Conservation (phyloP, 2,329 filamentous ascomycete genomes). For the Orbilia brochopaga region DNA sequence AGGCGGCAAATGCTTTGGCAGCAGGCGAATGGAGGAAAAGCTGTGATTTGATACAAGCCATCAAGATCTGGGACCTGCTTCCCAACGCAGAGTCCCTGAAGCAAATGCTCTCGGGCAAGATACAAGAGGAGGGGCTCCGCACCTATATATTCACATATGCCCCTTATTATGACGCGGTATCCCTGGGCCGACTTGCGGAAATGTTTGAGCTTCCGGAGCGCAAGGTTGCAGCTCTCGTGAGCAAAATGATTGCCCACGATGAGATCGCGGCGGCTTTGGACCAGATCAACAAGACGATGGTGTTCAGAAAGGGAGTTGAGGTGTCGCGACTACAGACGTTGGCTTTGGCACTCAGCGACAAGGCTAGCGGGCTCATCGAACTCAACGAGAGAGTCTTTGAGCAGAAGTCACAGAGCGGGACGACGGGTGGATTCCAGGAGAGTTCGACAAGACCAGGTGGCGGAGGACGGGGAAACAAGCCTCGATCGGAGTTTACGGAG, state of each 20-base stretch:
- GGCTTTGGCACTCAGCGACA: conserved; percentile 91
- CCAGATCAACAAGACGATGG: conserved; percentile 95
- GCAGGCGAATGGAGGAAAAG: conserved; percentile 99
- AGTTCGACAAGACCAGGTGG: conserved; percentile 75
- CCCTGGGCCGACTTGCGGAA: conserved; percentile 78
- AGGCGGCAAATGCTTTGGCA: conserved; percentile 94
- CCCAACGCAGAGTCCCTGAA: conserved; percentile 92
- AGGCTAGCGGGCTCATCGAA: conserved; percentile 94
- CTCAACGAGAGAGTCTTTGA: conserved; percentile 96
- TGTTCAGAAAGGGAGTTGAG: conserved; percentile 99
- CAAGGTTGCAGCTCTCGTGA: conserved; percentile 93
- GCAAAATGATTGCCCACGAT: conserved; percentile 99
- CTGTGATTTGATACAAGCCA: conserved; percentile 88
- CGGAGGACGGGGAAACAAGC: conserved; percentile 69
- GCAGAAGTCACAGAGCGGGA: conserved; percentile 93
- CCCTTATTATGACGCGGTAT: conserved; percentile 96
- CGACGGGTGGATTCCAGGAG: conserved; percentile 87
- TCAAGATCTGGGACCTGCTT: conserved; percentile 99
- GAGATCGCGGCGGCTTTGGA: conserved; percentile 94
- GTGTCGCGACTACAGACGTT: conserved; percentile 93
- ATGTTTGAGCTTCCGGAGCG: conserved; percentile 95
- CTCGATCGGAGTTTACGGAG: conserved; percentile 61
- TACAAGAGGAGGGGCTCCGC: conserved; percentile 96
- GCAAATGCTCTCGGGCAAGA: conserved; percentile 94
- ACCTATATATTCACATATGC: conserved; percentile 99